phyloP scores from a whole-genome alignment of 352 stramenopile species.

The Aphanomyces invadans region DNA sequence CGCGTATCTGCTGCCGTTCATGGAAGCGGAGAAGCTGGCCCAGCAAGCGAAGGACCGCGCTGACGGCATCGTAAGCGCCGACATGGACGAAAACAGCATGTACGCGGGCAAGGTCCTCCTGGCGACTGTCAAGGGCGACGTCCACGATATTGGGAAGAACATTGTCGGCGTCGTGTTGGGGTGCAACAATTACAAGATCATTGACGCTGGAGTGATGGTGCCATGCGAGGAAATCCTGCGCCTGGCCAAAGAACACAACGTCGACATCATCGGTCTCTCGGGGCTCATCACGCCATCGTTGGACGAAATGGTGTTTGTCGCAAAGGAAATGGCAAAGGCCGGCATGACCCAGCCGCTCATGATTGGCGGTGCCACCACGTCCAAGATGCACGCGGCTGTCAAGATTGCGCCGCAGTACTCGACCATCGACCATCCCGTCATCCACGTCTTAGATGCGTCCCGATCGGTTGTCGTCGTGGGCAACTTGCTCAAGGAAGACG shows the following conservation, averaged over 20 bases:
- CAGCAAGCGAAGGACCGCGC: conserved; percentile 62
- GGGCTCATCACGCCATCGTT: conserved; percentile 96
- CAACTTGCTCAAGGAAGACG: conserved; percentile 82
- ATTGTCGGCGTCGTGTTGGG: conserved; percentile 97
- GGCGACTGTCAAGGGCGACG: conserved; percentile 98
- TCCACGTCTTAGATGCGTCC: conserved; percentile 97
- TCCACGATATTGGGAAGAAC: conserved; percentile 99
- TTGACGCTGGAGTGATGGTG: conserved; percentile 96
- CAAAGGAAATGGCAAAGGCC: conserved; percentile 91
- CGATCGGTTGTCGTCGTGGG: conserved; percentile 92
- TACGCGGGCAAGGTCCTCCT: conserved; percentile 93
- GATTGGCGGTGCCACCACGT: conserved; percentile 96
- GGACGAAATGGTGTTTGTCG: conserved; percentile 98
- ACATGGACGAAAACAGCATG: conserved; percentile 71
- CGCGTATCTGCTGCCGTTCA: conserved; percentile 95
- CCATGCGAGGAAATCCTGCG: conserved; percentile 81
- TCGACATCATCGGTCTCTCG: conserved; percentile 95
- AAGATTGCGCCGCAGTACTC: conserved; percentile 97
- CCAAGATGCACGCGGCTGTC: conserved; percentile 96
- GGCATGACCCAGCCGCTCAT: conserved; percentile 92
- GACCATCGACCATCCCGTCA: conserved; percentile 91
- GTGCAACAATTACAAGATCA: conserved; percentile 98
- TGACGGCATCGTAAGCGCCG: conserved; percentile 79
- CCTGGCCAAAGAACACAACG: conserved; percentile 66
- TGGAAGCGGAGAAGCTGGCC: conserved; percentile 94